phyloP scores from a whole-genome alignment of 805 yeast species.

The Monosporozyma aquatica region DNA sequence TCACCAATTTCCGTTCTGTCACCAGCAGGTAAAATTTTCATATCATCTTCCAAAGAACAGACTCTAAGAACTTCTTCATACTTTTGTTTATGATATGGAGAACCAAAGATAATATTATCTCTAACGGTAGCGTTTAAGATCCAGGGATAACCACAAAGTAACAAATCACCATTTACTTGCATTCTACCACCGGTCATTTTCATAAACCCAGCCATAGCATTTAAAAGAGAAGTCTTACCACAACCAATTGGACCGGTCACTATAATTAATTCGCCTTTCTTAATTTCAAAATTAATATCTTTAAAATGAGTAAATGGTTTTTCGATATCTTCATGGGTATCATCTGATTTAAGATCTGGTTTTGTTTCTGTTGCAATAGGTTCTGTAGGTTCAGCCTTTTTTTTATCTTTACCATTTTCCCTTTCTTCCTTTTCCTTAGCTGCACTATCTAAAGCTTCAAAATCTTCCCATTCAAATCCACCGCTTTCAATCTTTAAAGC shows the following conservation, averaged over 20 bases:
- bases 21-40: conserved; percentile 60
- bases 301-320: conserved; percentile 33
- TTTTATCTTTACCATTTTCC: background rate
- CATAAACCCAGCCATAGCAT: conserved; percentile 69
- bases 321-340: background rate
- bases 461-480: conserved; percentile 58
- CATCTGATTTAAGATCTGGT: background rate
- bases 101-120: conserved; percentile 67
- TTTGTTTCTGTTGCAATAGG: background rate
- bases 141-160: conserved; percentile 67
- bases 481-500: conserved; percentile 48
- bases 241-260: conserved; percentile 63
- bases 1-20: conserved; percentile 79
- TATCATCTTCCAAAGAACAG: conserved; percentile 60
- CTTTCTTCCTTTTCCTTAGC: conserved; percentile 13
- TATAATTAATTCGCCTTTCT: conserved; percentile 58
- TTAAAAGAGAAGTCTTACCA: conserved; percentile 68
- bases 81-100: conserved; percentile 38
- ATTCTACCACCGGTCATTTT: conserved; percentile 43
- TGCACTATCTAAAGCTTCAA: conserved; percentile 28
- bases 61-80: conserved; percentile 50
- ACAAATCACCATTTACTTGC: conserved; percentile 43
- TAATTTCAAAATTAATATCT: conserved; percentile 45
- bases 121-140: conserved; percentile 71
- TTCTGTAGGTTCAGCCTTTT: conserved; percentile 2